Evolutionary conservation across 2,329 filamentous ascomycete species (phyloP), one percentile per base, ranked within the genome.

Genomic region (Chaetomium sp.): DNA sequence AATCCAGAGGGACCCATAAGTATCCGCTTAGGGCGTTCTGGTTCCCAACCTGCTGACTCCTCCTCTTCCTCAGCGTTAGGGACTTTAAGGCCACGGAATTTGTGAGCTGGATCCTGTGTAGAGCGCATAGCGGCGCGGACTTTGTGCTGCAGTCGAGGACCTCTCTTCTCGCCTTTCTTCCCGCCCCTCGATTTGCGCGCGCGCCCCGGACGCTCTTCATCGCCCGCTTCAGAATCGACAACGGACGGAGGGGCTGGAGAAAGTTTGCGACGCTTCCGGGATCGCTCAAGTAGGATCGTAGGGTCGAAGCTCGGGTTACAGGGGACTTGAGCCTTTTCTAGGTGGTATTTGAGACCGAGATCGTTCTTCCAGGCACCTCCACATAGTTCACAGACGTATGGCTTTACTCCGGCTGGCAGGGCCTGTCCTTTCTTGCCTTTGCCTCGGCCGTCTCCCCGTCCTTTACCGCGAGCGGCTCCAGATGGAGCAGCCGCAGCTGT

Each of bases 311-410:
- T 72, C 2, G 84, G 80, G 68, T 87, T 87, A 70, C 85, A 87
- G 16, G 78, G 25, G 3, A 82, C 82, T 65, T 77, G 77, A 1
- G 85, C 83, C 69, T 86, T 87, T 38, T 81, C 81, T 16, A 82
- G 74, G 67, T 87, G 85, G 70, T 87, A 87, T 58, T 85, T 84
- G 19, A 87, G 75, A 0, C 85, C 85, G 54, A 84, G 76, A 38
- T 83, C 78, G 59, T 87, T 87, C 72, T 86, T 86, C 84, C 84
- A 87, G 12, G 74, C 75, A 3, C 79, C 80, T 10, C 80, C 80
- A 65, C 85, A 87, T 51, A 80, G 83, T 10, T 83, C 79, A 66
- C 85, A 87, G 23, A 74, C 76, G 70, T 76, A 85, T 1, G 75
- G 69, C 31, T 75, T 75, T 19, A 68, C 63, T 38, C 67, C 68